Evolutionary conservation across 2,329 filamentous ascomycete species (phyloP).

Genomic region (Fusarium nurragi): DNA sequence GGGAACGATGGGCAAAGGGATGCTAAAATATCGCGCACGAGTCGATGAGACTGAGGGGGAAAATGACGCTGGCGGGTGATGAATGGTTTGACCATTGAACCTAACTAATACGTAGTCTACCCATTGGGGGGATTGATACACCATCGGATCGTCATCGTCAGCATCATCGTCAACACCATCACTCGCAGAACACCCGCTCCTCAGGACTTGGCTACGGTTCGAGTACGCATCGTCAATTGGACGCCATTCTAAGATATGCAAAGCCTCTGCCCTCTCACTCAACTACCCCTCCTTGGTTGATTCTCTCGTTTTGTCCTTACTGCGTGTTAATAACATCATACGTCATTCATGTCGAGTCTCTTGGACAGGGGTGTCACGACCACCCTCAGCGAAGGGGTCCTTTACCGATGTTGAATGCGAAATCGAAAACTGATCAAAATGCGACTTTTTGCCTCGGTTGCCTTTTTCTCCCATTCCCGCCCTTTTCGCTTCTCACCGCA

Average conservation of each 20-base stretch:
- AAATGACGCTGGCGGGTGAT: slow-evolving; percentile 25
- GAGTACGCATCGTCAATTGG: background rate
- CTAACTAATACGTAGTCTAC: slow-evolving; percentile 1
- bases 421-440: background rate
- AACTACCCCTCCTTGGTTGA: background rate
- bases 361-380: slow-evolving; percentile 8
- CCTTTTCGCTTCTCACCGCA: slow-evolving; percentile 27
- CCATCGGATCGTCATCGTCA: slow-evolving; percentile 8
- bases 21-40: background rate
- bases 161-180: background rate
- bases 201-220: background rate
- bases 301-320: slow-evolving; percentile 6
- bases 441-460: background rate
- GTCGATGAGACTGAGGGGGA: slow-evolving; percentile 3
- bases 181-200: background rate
- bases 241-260: background rate
- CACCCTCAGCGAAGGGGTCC: background rate
- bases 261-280: slow-evolving; percentile 4
- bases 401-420: background rate
- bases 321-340: slow-evolving; percentile 5
- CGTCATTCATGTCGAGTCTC: slow-evolving; percentile 32
- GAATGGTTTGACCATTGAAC: slow-evolving; percentile 19
- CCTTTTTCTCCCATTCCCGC: background rate
- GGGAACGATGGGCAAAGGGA: slow-evolving; percentile 11
- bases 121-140: no score